Conservation (phyloP, 2,329 filamentous ascomycete genomes). For the Phyllosticta citriasiana region DNA sequence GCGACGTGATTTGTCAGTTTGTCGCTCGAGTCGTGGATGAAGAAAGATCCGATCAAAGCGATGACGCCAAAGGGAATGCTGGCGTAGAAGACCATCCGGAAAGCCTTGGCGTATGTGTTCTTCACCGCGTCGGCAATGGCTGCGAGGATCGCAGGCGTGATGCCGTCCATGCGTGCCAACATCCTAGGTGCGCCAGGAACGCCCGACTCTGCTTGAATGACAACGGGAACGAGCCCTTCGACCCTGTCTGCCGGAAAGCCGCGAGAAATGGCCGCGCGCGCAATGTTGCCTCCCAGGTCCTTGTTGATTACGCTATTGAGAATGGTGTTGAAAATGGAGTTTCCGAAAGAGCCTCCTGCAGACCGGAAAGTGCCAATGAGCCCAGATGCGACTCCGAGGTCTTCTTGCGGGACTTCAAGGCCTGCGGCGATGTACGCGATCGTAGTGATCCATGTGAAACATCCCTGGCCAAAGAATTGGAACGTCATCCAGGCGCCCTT, state of each 20-base stretch:
- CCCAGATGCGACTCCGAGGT: constrained; percentile 16
- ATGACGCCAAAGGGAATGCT: constrained; percentile 20
- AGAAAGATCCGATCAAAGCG: constrained; percentile 14
- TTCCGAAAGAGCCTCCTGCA: constrained; percentile 16
- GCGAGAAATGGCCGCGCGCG: constrained; percentile 18
- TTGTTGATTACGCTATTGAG: constrained; percentile 17
- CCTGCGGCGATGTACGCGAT: not conserved
- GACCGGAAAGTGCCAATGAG: constrained; percentile 17
- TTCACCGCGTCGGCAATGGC: constrained; percentile 18
- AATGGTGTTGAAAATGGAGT: constrained; percentile 17
- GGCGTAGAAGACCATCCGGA: constrained; percentile 18
- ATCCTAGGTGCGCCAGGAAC: constrained; percentile 14
- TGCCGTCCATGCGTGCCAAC: constrained; percentile 8
- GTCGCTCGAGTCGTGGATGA: constrained; percentile 20
- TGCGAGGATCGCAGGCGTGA: constrained; percentile 10
- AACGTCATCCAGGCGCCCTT: constrained; percentile 16
- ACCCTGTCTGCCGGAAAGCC: constrained; percentile 10
- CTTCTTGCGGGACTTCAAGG: constrained; percentile 14
- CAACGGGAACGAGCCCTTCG: constrained; percentile 19
- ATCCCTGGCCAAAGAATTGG: constrained; percentile 16
- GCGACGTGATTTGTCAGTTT: constrained; percentile 25
- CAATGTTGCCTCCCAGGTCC: constrained; percentile 19
- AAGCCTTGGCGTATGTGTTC: constrained; percentile 21
- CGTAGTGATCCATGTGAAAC: not conserved
- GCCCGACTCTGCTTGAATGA: constrained; percentile 23